Evolutionary conservation across 305 asterid genomes (phyloP), one percentile per base, ranked within the genome.

Genomic region (Fraxinus ornus): DNA sequence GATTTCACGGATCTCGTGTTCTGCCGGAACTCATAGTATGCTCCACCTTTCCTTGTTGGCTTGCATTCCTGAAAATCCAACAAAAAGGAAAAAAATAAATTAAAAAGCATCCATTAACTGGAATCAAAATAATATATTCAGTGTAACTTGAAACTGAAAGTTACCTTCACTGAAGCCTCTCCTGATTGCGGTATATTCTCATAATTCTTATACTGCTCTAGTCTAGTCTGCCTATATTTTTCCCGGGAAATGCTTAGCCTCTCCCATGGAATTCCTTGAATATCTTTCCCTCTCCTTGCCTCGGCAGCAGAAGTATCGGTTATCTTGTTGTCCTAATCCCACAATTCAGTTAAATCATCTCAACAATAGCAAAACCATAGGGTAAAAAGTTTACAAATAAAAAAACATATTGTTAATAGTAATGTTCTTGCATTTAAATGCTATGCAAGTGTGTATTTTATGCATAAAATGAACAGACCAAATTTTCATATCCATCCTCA

Each of bases 1-100:
- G 94, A 89, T 85, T 92, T 92, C 74, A 92, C 94, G 13, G 93
- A 89, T 90, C 93, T 92, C n/a, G 94, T 85, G 81, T 92, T 92
- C 85, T 87, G 92, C 88, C 94, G 82, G 85, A 92, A 90, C 83
- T 89, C 93, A 82, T 92, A 92, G 84, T 84, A 92, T 2, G 72
- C 85, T 80, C 89, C 93, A 3, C 88, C 92, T 86, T 91, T 92
- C 86, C 86, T 84, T 73, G 91, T 90, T 30, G 79, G 30, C 81
- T 86, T 87, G 88, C 92, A 90, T 55, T 89, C 91, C 91, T 90
- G 62, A 26, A n/a, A 37, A 70, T 15, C 8, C 76, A 33, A 32
- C 6, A n/a, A 32, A 71, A 71, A 71, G 9, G 76, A 21, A 15
- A 64, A 12, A 21, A 70, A 28, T 3, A 33, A 52, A 57, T 26